phyloP scores from a whole-genome alignment of 2,329 filamentous ascomycete genomes.

The Aspergillus novofumigatus region DNA sequence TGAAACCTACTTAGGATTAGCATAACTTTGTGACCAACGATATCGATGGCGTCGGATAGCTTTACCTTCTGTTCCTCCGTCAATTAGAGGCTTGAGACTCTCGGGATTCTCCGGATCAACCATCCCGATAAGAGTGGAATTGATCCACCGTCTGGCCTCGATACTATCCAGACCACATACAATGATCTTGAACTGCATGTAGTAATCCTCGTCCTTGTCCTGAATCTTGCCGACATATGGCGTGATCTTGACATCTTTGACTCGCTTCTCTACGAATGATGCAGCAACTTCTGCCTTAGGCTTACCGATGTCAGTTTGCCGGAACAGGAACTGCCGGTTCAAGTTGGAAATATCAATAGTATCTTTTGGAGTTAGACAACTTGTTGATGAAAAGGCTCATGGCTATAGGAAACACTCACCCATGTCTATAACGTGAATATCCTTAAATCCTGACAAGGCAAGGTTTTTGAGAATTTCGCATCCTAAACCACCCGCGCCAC shows the following conservation, averaged over 20 bases:
- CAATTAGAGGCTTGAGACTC: conserved; percentile 86
- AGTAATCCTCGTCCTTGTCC: conserved; percentile 93
- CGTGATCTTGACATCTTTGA: conserved; percentile 87
- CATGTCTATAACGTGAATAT: conserved; percentile 99
- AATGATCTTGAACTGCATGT: conserved; percentile 92
- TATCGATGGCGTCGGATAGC: background rate
- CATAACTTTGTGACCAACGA: background rate
- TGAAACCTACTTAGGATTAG: conserved; percentile 63
- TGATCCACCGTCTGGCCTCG: conserved; percentile 98
- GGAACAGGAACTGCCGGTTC: conserved; percentile 96
- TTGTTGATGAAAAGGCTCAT: background rate
- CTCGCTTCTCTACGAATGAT: conserved; percentile 81
- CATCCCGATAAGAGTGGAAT: conserved; percentile 85
- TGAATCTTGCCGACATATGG: conserved; percentile 93
- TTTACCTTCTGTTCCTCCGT: conserved; percentile 86
- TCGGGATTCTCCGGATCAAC: conserved; percentile 80
- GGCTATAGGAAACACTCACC: conserved; percentile 48
- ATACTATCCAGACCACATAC: conserved; percentile 96
- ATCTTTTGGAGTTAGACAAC: conserved; percentile 51
- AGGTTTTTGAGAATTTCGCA: conserved; percentile 97
- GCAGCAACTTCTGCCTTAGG: conserved; percentile 92
- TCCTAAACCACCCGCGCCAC: conserved; percentile 87
- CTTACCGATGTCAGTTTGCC: conserved; percentile 84
- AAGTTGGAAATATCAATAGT: conserved; percentile 98
- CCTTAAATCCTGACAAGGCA: conserved; percentile 88